Percentiles rank a stretch among this genome's conserved stretches.
Conservation (phyloP, 345 rosid species). For the Eucalyptus caleyi region DNA sequence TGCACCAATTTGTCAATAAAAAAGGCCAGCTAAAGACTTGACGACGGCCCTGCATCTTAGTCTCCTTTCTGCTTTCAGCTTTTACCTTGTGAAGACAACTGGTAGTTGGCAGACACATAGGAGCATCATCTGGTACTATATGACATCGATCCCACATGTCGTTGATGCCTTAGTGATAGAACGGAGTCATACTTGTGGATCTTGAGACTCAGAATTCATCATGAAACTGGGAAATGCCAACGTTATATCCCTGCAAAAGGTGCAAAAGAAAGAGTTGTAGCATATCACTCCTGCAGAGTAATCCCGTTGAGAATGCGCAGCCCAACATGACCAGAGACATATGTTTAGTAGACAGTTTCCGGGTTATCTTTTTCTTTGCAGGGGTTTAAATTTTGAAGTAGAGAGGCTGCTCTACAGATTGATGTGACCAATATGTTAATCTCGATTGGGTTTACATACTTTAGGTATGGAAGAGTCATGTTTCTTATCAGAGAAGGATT, state of each 20-base stretch:
- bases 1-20: not conserved
- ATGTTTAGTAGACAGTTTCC: not conserved
- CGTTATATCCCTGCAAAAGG: conserved; percentile 62
- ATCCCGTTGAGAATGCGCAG: not conserved
- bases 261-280: not conserved
- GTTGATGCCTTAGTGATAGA: not conserved
- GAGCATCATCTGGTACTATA: not conserved
- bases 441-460: conserved; percentile 14
- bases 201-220: conserved; percentile 47
- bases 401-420: not conserved
- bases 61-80: not conserved
- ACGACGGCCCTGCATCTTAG: not conserved
- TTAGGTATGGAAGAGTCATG: conserved; percentile 80
- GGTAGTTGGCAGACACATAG: not conserved
- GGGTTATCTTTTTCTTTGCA: not conserved
- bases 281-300: not conserved
- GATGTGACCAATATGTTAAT: not conserved
- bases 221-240: conserved; percentile 78
- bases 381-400: not conserved
- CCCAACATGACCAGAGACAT: not conserved
- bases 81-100: not conserved
- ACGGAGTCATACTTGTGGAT: conserved; percentile 5
- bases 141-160: not conserved
- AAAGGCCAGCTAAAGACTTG: not conserved
- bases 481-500: conserved; percentile 70